phyloP scores from a whole-genome alignment of 2,329 filamentous ascomycete genomes.

The Xylariales sp. region DNA sequence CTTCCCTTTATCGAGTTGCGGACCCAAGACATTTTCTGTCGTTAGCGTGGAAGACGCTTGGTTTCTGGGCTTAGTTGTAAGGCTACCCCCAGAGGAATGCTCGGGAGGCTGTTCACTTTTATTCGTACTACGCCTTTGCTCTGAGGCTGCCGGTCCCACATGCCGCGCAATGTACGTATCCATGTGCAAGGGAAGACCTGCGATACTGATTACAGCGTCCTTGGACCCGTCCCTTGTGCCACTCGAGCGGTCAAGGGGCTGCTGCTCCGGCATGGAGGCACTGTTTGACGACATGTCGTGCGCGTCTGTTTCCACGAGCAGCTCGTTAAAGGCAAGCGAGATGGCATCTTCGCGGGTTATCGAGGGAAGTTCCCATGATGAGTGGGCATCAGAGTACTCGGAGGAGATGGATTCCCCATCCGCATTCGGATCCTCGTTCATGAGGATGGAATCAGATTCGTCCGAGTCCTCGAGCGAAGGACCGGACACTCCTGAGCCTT shows the following conservation, averaged over 20 bases:
- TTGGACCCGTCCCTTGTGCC: not conserved
- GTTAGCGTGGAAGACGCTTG: not conserved
- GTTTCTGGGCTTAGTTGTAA: not conserved
- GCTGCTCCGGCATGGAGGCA: not conserved
- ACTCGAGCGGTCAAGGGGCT: not conserved
- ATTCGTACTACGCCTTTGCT: not conserved
- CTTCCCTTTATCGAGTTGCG: slow-evolving; percentile 1
- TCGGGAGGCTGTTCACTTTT: not conserved
- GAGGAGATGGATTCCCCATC: slow-evolving; percentile 1
- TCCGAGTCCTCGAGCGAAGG: not conserved
- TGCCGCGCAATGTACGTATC: slow-evolving; percentile 3
- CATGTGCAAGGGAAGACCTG: not conserved
- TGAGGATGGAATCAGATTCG: slow-evolving; percentile 3
- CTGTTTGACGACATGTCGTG: not conserved
- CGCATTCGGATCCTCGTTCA: not conserved
- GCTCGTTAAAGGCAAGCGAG: slow-evolving; percentile 7
- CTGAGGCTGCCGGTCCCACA: not conserved
- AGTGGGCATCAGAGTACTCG: slow-evolving; percentile 4
- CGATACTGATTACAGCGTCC: slow-evolving; percentile 5
- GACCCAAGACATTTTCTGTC: not conserved
- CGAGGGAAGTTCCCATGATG: slow-evolving; percentile 2
- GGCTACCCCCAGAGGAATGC: not conserved
- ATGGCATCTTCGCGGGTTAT: slow-evolving; percentile 6
- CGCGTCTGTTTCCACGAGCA: slow-evolving; percentile 2
- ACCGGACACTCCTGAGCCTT: not conserved